A percentile compares a stretch with the other conserved stretches of the same genome.
phyloP scores from a whole-genome alignment of 2,329 filamentous ascomycete species.

The Talaromyces verruculosus region DNA sequence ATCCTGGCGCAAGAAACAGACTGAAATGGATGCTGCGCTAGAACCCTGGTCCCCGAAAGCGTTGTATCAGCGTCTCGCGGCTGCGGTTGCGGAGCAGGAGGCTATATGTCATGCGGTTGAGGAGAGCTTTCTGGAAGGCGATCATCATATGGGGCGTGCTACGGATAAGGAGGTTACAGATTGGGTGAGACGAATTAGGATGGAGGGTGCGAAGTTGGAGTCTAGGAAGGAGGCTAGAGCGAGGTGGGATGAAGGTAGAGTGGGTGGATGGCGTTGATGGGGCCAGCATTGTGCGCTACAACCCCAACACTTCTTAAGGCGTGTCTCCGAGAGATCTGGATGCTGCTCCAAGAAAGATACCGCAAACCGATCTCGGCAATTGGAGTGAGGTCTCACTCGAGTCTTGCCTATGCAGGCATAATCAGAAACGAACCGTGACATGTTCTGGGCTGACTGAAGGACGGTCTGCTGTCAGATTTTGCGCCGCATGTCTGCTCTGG shows the following conservation, averaged over 20 bases:
- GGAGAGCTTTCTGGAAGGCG: slow-evolving; percentile 82
- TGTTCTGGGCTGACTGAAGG: too few relatives aligned
- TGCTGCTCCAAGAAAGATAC: too few relatives aligned
- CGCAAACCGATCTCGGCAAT: background rate
- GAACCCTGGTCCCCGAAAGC: slow-evolving; percentile 82
- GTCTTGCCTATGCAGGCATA: background rate
- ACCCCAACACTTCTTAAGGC: too few relatives aligned
- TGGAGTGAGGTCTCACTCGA: background rate
- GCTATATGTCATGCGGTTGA: slow-evolving; percentile 77
- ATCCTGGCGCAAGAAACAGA: slow-evolving; percentile 87
- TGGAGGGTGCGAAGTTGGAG: slow-evolving; percentile 75
- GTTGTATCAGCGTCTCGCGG: slow-evolving; percentile 76
- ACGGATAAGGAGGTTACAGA: slow-evolving; percentile 81
- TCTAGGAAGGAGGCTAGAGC: slow-evolving; percentile 82
- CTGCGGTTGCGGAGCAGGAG: slow-evolving; percentile 80
- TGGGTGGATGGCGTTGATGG: slow-evolving; percentile 83
- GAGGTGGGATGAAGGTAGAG: slow-evolving; percentile 92
- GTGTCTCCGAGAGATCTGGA: background rate
- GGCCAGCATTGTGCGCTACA: too few relatives aligned
- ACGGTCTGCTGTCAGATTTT: background rate
- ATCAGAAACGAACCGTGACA: background rate
- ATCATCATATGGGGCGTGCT: slow-evolving; percentile 52
- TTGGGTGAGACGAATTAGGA: slow-evolving; percentile 78
- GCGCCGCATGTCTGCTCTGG: background rate
- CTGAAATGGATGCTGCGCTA: slow-evolving; percentile 82